Conservation (phyloP, 306 rosid species). For the Fragaria nilgerrensis region DNA sequence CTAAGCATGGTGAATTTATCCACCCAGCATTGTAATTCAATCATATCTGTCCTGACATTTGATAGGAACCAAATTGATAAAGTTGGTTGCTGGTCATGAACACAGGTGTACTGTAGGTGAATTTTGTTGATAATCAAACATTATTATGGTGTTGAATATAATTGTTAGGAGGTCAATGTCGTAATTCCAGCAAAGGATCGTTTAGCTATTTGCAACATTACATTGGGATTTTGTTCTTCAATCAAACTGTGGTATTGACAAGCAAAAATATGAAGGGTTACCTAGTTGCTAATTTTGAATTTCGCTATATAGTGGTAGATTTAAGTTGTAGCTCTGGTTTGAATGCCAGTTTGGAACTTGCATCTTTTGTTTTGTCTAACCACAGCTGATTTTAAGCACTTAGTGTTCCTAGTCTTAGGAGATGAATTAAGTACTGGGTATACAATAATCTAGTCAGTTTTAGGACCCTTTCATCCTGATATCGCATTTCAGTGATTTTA, state of each 20-base stretch:
- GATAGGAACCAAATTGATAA: neutral
- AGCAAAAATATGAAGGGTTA: neutral
- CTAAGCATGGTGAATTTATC: neutral
- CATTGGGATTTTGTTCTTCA: neutral
- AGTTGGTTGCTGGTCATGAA: neutral
- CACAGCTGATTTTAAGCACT: neutral
- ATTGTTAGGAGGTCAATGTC: neutral
- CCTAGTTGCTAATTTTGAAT: neutral
- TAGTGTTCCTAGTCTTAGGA: neutral
- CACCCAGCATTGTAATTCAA: neutral
- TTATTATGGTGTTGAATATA: neutral
- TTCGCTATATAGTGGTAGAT: neutral
- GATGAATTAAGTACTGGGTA: neutral
- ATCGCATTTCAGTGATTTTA: no score
- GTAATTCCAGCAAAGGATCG: neutral
- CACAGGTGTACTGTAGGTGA: neutral
- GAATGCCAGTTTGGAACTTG: neutral
- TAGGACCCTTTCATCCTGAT: neutral
- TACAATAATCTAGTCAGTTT: neutral
- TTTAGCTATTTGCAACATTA: neutral
- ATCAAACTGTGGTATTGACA: neutral
- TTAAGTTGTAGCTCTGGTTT: neutral
- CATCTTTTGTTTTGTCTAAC: neutral
- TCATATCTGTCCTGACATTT: neutral
- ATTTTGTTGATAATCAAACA: no score